Evolutionary conservation across 345 rosid species (phyloP), one percentile per base, ranked within the genome.

Genomic region (Citrus hindsii): DNA sequence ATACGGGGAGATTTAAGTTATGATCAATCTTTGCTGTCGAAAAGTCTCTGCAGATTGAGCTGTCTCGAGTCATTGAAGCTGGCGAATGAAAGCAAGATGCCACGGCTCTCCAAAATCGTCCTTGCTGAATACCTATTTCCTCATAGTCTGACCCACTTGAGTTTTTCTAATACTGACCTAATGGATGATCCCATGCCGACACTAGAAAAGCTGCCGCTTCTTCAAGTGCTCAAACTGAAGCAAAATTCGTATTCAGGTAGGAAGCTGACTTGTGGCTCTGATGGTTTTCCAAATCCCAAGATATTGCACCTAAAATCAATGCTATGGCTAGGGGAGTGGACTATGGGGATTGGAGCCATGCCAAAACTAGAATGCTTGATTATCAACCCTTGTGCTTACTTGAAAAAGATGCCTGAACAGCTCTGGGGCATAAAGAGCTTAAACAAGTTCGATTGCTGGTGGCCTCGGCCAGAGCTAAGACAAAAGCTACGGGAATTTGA

Each of bases 321-420:
- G 40, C 24, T 42, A 71, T 71, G 74, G 74, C 24, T 71, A 28
- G 32, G 21, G 42, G 74, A 71, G 21, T 56, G 75, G 75, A 71
- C 28, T 19, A 30, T 51, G 42, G 62, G 22, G 30, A 9, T 18
- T 21, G 48, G 13, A 56, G 75, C 74, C 2, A 48, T 48, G 74
- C 7, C 37, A 9, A 51, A 30, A 28, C 75, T 71, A 21, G 46
- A 48, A 32, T 40, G 19, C 22, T 40, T 69, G 30, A 8, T 46
- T 12, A 46, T 69, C 56, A 69, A 69, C 19, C 61, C 74, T 16
- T 40, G 42, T 38, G 42, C 42, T 70, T 22, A 71, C 63, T 30
- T 73, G 22, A 73, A 27, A 35, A 25, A 9, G 7, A 12, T 73
- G 37, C 66, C 76, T 37, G 35, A 59, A 33, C 33, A 59, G 66